phyloP scores from a whole-genome alignment of 1,284 basidiomycete genomes.

The Rhodotorula sp. region DNA sequence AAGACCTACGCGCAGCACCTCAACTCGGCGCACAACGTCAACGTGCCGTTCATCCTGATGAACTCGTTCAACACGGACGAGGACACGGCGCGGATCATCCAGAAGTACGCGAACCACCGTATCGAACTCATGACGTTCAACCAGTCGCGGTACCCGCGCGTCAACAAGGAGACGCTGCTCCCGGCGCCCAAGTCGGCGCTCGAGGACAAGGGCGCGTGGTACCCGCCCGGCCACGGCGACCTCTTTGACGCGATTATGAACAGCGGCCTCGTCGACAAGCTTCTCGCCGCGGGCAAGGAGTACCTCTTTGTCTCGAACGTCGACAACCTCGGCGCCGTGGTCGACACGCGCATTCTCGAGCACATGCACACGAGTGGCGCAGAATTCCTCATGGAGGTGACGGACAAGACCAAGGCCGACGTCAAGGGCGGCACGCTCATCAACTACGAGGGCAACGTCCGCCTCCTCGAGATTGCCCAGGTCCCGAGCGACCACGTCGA shows the following conservation, averaged over 20 bases:
- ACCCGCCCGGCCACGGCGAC: slow-evolving; percentile 99
- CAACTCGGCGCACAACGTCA: slow-evolving; percentile 65
- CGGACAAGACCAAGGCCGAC: slow-evolving; percentile 99
- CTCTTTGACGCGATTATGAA: slow-evolving; percentile 90
- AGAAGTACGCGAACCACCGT: slow-evolving; percentile 99
- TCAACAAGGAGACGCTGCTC: slow-evolving; percentile 90
- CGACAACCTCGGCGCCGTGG: slow-evolving; percentile 97
- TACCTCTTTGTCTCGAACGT: slow-evolving; percentile 99
- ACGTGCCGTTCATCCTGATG: slow-evolving; percentile 98
- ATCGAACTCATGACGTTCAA: slow-evolving; percentile 89
- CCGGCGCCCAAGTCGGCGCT: slow-evolving; percentile 83
- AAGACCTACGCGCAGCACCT: slow-evolving; percentile 54
- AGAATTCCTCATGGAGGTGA: slow-evolving; percentile 94
- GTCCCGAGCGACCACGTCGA: slow-evolving; percentile 97
- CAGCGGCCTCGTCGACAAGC: slow-evolving; percentile 93
- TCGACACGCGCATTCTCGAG: slow-evolving; percentile 78
- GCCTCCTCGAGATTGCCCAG: slow-evolving; percentile 97
- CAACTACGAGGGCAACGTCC: slow-evolving; percentile 71
- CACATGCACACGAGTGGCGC: slow-evolving; percentile 63
- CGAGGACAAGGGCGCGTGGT: slow-evolving; percentile 96
- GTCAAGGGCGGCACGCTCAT: slow-evolving; percentile 96
- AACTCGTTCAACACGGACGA: slow-evolving; percentile 99
- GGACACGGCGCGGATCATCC: slow-evolving; percentile 91
- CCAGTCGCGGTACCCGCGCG: slow-evolving; percentile 92
- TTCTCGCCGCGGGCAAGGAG: slow-evolving; percentile 93